Evolutionary conservation across 768 basidiomycete genomes (phyloP).

Genomic region (Boletus subcaerulescens): DNA sequence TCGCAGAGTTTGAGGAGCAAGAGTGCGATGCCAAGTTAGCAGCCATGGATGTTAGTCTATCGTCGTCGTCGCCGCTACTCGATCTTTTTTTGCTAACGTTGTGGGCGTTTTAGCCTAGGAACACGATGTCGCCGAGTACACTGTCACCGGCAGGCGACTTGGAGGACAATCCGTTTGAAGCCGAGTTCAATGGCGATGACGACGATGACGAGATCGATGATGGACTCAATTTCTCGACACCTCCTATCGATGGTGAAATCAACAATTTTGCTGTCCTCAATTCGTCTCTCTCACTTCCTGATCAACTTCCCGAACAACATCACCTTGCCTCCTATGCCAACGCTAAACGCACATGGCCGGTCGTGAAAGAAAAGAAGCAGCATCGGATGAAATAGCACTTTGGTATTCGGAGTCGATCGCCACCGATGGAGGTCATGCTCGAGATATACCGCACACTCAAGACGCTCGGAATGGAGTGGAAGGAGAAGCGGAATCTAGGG

Average conservation of each 20-base stretch:
- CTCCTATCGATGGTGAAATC: constrained; percentile 33
- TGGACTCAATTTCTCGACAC: constrained; percentile 47
- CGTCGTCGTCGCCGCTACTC: constrained; percentile 19
- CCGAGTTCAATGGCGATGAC: constrained; percentile 50
- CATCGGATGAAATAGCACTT: constrained; percentile 96
- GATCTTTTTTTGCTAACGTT: constrained; percentile 1
- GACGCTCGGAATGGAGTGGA: constrained; percentile 95
- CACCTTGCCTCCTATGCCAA: constrained; percentile 68
- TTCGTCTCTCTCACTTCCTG: constrained; percentile 79
- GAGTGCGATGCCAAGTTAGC: constrained; percentile 81
- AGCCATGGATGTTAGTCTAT: constrained; percentile 70
- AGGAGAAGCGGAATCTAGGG: constrained; percentile 79
- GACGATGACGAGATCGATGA: constrained; percentile 59
- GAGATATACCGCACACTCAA: constrained; percentile 95
- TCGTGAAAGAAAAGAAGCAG: constrained; percentile 61
- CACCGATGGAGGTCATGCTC: constrained; percentile 99
- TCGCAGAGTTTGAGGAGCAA: constrained; percentile 77
- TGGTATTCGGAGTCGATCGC: constrained; percentile 89
- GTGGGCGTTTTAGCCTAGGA: constrained; percentile 52
- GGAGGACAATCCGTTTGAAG: constrained; percentile 79
- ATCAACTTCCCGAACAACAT: constrained; percentile 58
- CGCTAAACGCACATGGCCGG: constrained; percentile 41
- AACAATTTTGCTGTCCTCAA: constrained; percentile 87
- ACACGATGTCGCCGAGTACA: constrained; percentile 61
- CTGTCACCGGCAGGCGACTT: constrained; percentile 63